Base-by-base conservation (phyloP, 2,329 filamentous ascomycete species). In the Chaetomium sp. region DNA sequence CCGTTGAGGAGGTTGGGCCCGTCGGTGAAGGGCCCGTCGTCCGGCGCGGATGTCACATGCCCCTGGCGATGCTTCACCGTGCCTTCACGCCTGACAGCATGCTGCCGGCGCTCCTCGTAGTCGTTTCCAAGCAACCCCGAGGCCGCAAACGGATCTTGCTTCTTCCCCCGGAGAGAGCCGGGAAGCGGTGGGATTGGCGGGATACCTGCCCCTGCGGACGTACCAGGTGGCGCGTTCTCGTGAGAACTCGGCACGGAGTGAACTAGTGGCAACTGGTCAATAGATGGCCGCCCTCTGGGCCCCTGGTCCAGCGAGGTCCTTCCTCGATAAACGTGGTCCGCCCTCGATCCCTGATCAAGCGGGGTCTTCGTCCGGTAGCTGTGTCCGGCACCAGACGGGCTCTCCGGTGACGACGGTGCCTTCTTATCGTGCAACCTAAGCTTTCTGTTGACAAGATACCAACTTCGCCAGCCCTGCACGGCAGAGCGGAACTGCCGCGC, bases 381-480 rank as follows among this genome's bases (percentile, higher is more conserved):
- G n/a, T 40, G 33, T 34, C 42, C 44, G 4, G 32, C 19, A 14
- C 6, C 9, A 12, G 51, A 48, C 8, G 61, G 55, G n/a, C 56
- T 42, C 33, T 68, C 66, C 52, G 70, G 68, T 9, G 67, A 66
- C 5, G 65, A 55, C 19, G 64, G 64, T n/a, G 67, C 62, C 58
- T 54, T 64, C 51, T 66, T 49, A 69, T 67, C 19, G 61, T 65
- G 14, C 65, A 64, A 55, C 68, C 71, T 40, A 65, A 69, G 82
- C 66, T 86, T 79, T 58, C 84, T 84, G 63, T 89, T 85, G 44
- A 89, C 87, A 6, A 96, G 73, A 66, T 96, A 96, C 90, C 91
- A 96, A 69, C 89, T 95, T 56, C 92, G 82, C 91, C 91, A 96
- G 41, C 74, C 74, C 59, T 96, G 90, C 1, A 95, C 78, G 32